Percentiles rank a stretch among this genome's conserved stretches.
These are phyloP conservation scores for Cutaneotrichosporon cavernicola DNA, from an alignment of 1,284 basidiomycete species.

Conservation along the genomic window DNA sequence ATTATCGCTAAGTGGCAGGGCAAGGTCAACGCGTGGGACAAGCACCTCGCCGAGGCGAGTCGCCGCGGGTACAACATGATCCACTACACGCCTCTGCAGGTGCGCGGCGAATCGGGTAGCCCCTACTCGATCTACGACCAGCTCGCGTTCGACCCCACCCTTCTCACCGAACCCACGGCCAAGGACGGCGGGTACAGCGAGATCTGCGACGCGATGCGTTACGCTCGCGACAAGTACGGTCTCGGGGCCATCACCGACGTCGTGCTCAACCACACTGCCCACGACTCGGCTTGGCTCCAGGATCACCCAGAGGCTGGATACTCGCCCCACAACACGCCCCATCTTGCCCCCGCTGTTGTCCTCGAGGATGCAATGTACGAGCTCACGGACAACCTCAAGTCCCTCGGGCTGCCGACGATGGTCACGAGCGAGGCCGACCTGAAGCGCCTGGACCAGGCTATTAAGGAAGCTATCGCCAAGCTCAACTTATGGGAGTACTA, in stretches of 20 bases:
- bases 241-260: constrained; percentile 86
- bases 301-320: constrained; percentile 93
- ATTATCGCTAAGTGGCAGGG: constrained; percentile 98
- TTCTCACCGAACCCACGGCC: constrained; percentile 62
- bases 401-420: constrained; percentile 67
- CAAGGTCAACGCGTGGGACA: constrained; percentile 68
- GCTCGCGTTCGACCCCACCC: constrained; percentile 69
- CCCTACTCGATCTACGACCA: constrained; percentile 91
- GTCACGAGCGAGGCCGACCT: constrained; percentile 65
- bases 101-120: constrained; percentile 79
- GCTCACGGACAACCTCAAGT: constrained; percentile 67
- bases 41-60: constrained; percentile 74
- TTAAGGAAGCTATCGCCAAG: constrained; percentile 63
- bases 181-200: constrained; percentile 57
- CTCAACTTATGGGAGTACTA: constrained; percentile 89
- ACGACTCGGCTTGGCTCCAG: constrained; percentile 84
- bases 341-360: constrained; percentile 81
- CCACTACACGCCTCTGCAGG: constrained; percentile 90
- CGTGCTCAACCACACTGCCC: constrained; percentile 91
- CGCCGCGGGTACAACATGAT: constrained; percentile 92
- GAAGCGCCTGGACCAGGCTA: constrained; percentile 63
- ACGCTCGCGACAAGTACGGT: constrained; percentile 79
- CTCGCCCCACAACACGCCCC: constrained; percentile 82
- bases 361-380: constrained; percentile 79
- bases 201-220: constrained; percentile 61